phyloP scores from a whole-genome alignment of 352 stramenopile genomes.

The Globisporangium barbulae region DNA sequence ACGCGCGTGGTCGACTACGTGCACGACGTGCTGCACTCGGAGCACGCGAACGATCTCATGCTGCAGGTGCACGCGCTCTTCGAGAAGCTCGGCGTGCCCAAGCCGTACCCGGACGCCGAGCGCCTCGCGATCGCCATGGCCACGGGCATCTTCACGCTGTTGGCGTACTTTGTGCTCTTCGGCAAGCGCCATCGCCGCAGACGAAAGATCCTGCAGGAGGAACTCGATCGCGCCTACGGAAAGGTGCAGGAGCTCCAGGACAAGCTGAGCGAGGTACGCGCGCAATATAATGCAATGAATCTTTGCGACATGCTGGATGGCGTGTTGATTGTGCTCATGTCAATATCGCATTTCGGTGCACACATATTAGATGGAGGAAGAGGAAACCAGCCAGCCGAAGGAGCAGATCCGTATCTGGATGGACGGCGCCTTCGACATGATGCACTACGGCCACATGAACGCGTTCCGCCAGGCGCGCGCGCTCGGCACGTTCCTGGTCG shows the following conservation, averaged over 20 bases:
- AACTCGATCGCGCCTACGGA: slow-evolving; percentile 69
- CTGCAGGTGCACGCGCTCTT: slow-evolving; percentile 65
- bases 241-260: slow-evolving; percentile 86
- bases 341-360: neutral
- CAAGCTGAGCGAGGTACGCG: slow-evolving; percentile 60
- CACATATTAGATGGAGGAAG: slow-evolving; percentile 66
- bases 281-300: neutral
- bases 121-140: slow-evolving; percentile 77
- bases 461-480: slow-evolving; percentile 95
- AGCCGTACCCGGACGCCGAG: slow-evolving; percentile 85
- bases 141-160: slow-evolving; percentile 75
- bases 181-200: slow-evolving; percentile 79
- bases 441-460: slow-evolving; percentile 99
- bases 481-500: slow-evolving; percentile 96
- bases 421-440: slow-evolving; percentile 99
- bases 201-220: slow-evolving; percentile 61
- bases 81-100: slow-evolving; percentile 62
- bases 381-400: slow-evolving; percentile 57
- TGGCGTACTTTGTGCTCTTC: slow-evolving; percentile 88
- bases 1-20: slow-evolving; percentile 67
- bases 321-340: neutral
- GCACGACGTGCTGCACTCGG: slow-evolving; percentile 79
- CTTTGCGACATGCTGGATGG: slow-evolving; percentile 3
- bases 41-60: slow-evolving; percentile 66
- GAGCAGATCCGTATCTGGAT: slow-evolving; percentile 97